Base-by-base conservation (phyloP, 768 basidiomycete genomes). In the Tylopilus sp. region DNA sequence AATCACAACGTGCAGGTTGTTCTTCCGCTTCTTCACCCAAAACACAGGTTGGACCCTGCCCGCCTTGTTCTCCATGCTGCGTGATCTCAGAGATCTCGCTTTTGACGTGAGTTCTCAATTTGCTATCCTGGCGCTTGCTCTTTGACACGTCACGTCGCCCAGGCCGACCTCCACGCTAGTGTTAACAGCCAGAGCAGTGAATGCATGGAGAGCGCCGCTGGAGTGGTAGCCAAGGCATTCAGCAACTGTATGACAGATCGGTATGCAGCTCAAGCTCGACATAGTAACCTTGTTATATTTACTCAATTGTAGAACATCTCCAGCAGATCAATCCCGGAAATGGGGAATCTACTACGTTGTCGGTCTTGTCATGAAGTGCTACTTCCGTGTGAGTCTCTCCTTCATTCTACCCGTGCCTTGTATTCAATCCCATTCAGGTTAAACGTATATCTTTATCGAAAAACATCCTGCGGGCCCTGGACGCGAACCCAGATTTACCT, bases 341-440 rank as follows among this genome's bases (percentile, higher is more conserved):
- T 89, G 93, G 92, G 86, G 93, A 1, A 81, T 94, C 2, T 98
- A 98, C 72, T 91, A 93, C 62, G 83, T 97, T 14, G 94, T 95
- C 1, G 89, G 87, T 16, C 75, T 96, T 45, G 86, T 94, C 50
- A 74, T 99, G 69, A 98, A 98, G 70, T 89, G 85, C 44, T 98
- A 98, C 73, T 98, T 98, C 78, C 85, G 86, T 61, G 95, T 84
- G 71, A 68, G 87, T 77, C 26, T 22, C 30, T 36, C 42, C 21
- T 19, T 24, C 45, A 12, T 29, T 45, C 4, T 13, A 17, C 43
- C 29, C 14, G 14, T n/a, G 49, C 47, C 24, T 34, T 13, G 33
- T 48, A 48, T 37, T 52, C 49, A 22, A 45, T 29, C 19, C 3
- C 16, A 30, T 2, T 13, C 63, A 96, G 95, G 84, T 98, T 45